Conservation (phyloP, 2,329 filamentous ascomycete species). For the Fusarium sp. region DNA sequence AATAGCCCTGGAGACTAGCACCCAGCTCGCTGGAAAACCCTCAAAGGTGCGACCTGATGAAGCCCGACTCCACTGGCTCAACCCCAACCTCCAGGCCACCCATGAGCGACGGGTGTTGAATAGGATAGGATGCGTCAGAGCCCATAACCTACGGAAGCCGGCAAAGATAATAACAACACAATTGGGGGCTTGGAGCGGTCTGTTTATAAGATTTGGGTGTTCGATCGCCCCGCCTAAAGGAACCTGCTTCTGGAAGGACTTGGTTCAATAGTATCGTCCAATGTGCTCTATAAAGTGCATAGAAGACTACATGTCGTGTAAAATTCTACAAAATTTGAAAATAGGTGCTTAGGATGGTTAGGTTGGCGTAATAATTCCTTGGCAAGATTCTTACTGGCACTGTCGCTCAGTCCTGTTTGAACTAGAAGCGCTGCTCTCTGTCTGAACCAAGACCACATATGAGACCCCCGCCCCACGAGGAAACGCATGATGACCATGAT, state of each 20-base stretch:
- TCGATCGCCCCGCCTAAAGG: conserved; percentile 9
- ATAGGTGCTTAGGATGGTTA: too few species aligned
- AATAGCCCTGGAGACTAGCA: conserved; percentile 24
- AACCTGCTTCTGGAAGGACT: conserved; percentile 32
- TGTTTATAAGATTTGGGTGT: not conserved
- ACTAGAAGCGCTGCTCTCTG: conserved; percentile 9
- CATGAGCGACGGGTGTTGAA: conserved; percentile 7
- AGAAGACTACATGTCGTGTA: too few species aligned
- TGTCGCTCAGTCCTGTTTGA: too few species aligned
- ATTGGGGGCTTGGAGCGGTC: conserved; percentile 11
- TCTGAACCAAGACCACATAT: conserved; percentile 1
- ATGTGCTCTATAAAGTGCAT: too few species aligned
- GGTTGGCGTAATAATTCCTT: too few species aligned
- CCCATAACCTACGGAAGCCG: not conserved
- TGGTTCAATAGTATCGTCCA: conserved; percentile 5
- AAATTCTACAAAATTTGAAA: too few species aligned
- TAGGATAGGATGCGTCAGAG: conserved; percentile 14
- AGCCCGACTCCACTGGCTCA: conserved; percentile 7
- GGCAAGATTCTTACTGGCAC: too few species aligned
- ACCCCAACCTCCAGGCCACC: conserved; percentile 19
- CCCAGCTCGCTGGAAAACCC: conserved; percentile 26
- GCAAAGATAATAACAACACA: conserved; percentile 21
- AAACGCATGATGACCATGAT: conserved; percentile 19
- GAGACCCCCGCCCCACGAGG: conserved; percentile 14
- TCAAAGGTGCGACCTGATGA: conserved; percentile 13